phyloP scores from a whole-genome alignment of 306 rosid species.

The Ochetophila trinervis region DNA sequence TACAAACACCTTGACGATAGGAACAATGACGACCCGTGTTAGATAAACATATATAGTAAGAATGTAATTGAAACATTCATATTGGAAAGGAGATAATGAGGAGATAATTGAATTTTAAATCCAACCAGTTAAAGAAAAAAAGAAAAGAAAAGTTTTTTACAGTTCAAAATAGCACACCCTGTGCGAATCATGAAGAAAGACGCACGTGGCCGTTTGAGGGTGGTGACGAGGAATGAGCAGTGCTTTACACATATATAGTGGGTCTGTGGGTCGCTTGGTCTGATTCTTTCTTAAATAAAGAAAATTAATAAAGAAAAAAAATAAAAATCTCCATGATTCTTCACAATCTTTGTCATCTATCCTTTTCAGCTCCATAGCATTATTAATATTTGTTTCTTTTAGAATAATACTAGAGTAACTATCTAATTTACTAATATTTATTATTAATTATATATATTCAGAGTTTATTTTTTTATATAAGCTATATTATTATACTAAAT shows the following conservation, averaged over 20 bases:
- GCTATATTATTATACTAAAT: too few relatives aligned
- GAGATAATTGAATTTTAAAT: neutral
- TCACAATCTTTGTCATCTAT: neutral
- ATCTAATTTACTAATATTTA: too few relatives aligned
- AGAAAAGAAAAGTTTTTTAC: neutral
- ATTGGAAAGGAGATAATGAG: neutral
- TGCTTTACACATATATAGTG: constrained; percentile 6
- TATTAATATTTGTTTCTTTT: too few relatives aligned
- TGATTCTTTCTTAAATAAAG: neutral
- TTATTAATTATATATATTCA: too few relatives aligned
- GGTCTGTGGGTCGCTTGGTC: neutral
- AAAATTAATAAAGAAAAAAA: neutral
- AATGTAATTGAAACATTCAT: neutral
- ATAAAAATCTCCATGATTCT: neutral
- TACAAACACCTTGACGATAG: neutral
- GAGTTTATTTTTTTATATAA: too few relatives aligned
- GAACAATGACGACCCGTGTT: neutral
- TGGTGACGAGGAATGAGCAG: neutral
- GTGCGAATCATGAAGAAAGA: constrained; percentile 1
- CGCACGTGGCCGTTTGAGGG: constrained; percentile 23
- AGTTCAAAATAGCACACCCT: constrained; percentile 9
- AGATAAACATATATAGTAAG: neutral
- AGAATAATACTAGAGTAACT: too few relatives aligned
- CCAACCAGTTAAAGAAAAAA: neutral
- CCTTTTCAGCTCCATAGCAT: neutral